Conservation (phyloP, 257 asterid genomes). For the Solanum acaule region DNA sequence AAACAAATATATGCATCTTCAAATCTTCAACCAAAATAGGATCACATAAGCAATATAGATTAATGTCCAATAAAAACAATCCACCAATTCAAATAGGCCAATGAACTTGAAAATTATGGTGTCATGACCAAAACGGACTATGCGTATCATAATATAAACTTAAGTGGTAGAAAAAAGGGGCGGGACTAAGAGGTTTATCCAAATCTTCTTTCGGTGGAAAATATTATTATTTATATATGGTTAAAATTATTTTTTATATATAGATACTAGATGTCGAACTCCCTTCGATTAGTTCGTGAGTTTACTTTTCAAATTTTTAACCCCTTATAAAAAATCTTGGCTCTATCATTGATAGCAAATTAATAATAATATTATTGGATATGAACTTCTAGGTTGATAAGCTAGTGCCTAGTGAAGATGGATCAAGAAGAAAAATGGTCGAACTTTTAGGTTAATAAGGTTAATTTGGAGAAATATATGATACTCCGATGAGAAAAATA, state of each 20-base stretch:
- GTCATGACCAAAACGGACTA: background rate
- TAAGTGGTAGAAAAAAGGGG: background rate
- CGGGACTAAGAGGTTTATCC: too few species aligned
- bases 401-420: background rate
- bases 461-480: background rate
- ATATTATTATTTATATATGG: too few species aligned
- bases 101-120: background rate
- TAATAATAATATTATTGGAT: background rate
- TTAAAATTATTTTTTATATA: too few species aligned
- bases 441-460: background rate
- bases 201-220: accelerated
- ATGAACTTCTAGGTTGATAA: background rate
- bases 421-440: background rate
- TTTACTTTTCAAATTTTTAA: background rate
- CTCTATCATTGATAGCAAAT: background rate
- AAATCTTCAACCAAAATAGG: background rate
- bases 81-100: background rate
- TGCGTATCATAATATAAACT: background rate
- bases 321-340: accelerated
- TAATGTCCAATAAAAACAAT: background rate
- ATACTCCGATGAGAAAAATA: background rate
- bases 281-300: accelerated
- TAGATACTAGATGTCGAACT: background rate
- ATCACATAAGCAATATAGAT: background rate
- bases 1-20: background rate